These are phyloP conservation scores for Conticribra weissflogii DNA, from an alignment of 108 stramenopile genomes.

Conservation along the genomic window DNA sequence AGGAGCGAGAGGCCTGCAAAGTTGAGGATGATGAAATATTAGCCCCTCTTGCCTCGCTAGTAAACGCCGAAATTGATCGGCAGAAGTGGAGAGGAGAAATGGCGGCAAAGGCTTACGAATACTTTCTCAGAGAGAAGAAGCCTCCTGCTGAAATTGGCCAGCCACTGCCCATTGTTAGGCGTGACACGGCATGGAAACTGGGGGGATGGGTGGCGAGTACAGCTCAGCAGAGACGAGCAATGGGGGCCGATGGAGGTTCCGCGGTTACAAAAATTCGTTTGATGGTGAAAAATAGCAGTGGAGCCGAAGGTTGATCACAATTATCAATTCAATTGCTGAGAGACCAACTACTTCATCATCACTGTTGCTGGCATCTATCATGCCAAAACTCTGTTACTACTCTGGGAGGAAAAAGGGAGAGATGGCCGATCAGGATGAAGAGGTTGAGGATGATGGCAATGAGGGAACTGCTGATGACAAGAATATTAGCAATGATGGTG, in stretches of 20 bases:
- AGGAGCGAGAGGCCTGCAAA: conserved; percentile 70
- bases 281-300: conserved; percentile 42
- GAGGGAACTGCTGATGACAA: too few relatives aligned
- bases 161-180: conserved; percentile 73
- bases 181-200: conserved; percentile 75
- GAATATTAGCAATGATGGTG: too few relatives aligned
- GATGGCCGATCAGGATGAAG: too few relatives aligned
- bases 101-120: conserved; percentile 61
- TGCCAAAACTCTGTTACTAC: too few relatives aligned
- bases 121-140: conserved; percentile 48
- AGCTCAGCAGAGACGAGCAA: conserved; percentile 74
- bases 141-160: conserved; percentile 61
- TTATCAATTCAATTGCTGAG: neutral
- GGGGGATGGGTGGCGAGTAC: conserved; percentile 89
- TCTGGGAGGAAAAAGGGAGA: too few relatives aligned
- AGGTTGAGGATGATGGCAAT: too few relatives aligned
- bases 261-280: conserved; percentile 82
- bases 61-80: conserved; percentile 66
- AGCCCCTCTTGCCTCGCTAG: conserved; percentile 51
- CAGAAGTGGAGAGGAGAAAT: conserved; percentile 88
- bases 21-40: conserved; percentile 67
- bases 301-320: conserved; percentile 3
- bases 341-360: too few relatives aligned
- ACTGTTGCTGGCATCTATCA: too few relatives aligned
- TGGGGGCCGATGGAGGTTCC: conserved; percentile 78